Percentiles rank a stretch among this genome's conserved stretches.
Conservation (phyloP, 306 rosid species). For the Adenanthera pavonina region DNA sequence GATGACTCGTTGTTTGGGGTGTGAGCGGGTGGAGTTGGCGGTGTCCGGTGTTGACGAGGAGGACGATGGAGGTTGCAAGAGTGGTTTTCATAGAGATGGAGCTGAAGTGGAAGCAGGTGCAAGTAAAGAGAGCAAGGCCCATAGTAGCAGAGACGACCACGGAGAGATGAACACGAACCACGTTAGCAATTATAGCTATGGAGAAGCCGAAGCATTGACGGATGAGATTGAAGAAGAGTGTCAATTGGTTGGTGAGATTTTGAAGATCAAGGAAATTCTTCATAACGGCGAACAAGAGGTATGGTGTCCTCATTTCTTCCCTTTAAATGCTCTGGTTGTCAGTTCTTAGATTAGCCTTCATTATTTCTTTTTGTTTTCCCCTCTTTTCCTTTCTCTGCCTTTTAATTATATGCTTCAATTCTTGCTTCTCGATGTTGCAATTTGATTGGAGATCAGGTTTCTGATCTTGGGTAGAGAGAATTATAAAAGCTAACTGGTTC, state of each 20-base stretch:
- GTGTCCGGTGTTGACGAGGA: slow-evolving; percentile 48
- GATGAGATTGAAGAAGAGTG: slow-evolving; percentile 86
- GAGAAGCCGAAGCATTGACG: slow-evolving; percentile 90
- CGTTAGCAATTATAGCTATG: slow-evolving; percentile 69
- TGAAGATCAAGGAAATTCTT: slow-evolving; percentile 77
- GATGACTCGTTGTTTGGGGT: slow-evolving; percentile 61
- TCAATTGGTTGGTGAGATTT: slow-evolving; percentile 61
- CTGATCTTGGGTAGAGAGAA: slow-evolving; percentile 1
- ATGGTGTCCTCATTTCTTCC: background rate
- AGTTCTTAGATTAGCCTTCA: background rate
- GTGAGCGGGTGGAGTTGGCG: slow-evolving; percentile 59
- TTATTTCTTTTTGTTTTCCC: background rate
- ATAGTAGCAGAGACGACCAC: slow-evolving; percentile 56
- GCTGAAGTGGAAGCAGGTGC: slow-evolving; percentile 64
- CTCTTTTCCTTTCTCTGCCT: background rate
- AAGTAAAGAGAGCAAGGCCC: slow-evolving; percentile 87
- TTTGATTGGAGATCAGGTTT: slow-evolving; percentile 3
- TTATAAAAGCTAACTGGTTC: slow-evolving; percentile 19
- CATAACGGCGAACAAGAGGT: slow-evolving; percentile 55
- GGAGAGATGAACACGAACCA: slow-evolving; percentile 56
- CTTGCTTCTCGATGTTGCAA: slow-evolving; percentile 28
- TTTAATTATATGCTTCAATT: slow-evolving; percentile 7
- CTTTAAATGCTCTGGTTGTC: background rate
- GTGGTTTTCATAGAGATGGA: slow-evolving; percentile 49
- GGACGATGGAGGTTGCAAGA: slow-evolving; percentile 44